Evolutionary conservation across 2,329 filamentous ascomycete species (phyloP).

Genomic region (Botrytis hyacinthi): DNA sequence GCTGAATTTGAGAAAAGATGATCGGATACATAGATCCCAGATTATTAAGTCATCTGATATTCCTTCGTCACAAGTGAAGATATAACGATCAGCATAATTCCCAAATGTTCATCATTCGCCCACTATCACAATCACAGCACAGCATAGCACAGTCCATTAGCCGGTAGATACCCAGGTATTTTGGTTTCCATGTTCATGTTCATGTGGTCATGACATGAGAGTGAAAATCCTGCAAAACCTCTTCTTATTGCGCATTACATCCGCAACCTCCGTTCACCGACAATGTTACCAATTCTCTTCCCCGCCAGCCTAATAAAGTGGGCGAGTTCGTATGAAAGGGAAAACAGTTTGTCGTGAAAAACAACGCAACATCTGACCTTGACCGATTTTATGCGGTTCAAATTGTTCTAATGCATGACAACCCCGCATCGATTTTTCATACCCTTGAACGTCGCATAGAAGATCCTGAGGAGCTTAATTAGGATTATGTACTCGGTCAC

Average conservation of each 20-base stretch:
- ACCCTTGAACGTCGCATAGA: constrained; percentile 8
- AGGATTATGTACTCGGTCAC: background rate
- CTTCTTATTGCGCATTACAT: background rate
- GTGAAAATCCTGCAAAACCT: constrained; percentile 10
- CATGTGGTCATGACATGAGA: constrained; percentile 13
- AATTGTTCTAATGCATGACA: constrained; percentile 7
- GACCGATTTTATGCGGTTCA: constrained; percentile 20
- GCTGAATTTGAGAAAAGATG: background rate
- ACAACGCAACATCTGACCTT: constrained; percentile 15
- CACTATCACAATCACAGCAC: background rate
- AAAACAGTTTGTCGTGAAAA: constrained; percentile 17
- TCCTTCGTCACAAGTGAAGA: constrained; percentile 2
- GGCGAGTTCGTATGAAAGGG: background rate
- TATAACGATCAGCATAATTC: background rate
- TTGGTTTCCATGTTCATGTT: background rate
- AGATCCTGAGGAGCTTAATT: background rate
- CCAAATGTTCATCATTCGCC: constrained; percentile 12
- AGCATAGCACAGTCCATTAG: background rate
- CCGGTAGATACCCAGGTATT: background rate
- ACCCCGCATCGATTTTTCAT: constrained; percentile 14
- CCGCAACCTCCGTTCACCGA: constrained; percentile 18
- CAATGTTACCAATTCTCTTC: background rate
- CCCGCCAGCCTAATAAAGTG: constrained; percentile 20
- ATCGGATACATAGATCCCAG: constrained; percentile 4
- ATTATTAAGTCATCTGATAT: constrained; percentile 16